Conservation (phyloP, 768 basidiomycete species). For the Ramaria sp. region DNA sequence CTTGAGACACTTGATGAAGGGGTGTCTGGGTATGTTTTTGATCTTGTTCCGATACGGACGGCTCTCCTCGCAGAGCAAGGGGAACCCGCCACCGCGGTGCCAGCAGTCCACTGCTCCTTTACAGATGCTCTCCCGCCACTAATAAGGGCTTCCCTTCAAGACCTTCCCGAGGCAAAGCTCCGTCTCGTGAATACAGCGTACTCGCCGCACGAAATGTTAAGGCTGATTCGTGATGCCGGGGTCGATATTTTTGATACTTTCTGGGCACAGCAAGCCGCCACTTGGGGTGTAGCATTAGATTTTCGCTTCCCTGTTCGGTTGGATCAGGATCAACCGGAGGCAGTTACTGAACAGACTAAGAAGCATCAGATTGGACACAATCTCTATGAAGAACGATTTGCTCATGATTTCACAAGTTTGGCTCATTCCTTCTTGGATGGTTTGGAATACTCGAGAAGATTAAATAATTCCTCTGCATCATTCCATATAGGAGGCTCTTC, state of each 20-base stretch:
- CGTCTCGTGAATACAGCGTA: constrained; percentile 46
- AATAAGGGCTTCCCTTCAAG: constrained; percentile 45
- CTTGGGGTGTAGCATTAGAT: constrained; percentile 66
- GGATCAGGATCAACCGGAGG: neutral
- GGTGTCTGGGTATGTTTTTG: constrained; percentile 58
- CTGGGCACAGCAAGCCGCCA: constrained; percentile 61
- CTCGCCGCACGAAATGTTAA: constrained; percentile 70
- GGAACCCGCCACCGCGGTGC: neutral
- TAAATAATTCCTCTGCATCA: constrained; percentile 3
- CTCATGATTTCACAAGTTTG: constrained; percentile 48
- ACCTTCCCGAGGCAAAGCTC: constrained; percentile 44
- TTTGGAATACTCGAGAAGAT: constrained; percentile 4
- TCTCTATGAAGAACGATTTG: constrained; percentile 48
- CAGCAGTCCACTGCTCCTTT: neutral
- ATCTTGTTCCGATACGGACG: constrained; percentile 41
- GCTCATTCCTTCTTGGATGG: constrained; percentile 29
- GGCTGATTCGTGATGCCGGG: constrained; percentile 51
- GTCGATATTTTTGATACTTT: constrained; percentile 66
- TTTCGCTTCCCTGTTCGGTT: constrained; percentile 51
- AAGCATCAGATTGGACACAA: constrained; percentile 48
- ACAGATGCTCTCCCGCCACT: constrained; percentile 25
- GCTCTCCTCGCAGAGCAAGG: constrained; percentile 17
- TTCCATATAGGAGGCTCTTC: neutral
- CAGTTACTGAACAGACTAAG: neutral
- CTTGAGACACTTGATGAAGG: constrained; percentile 54